These are phyloP conservation scores for Entophlyctis helioformis DNA, from an alignment of 192 early-diverging fungal genomes.

Conservation along the genomic window DNA sequence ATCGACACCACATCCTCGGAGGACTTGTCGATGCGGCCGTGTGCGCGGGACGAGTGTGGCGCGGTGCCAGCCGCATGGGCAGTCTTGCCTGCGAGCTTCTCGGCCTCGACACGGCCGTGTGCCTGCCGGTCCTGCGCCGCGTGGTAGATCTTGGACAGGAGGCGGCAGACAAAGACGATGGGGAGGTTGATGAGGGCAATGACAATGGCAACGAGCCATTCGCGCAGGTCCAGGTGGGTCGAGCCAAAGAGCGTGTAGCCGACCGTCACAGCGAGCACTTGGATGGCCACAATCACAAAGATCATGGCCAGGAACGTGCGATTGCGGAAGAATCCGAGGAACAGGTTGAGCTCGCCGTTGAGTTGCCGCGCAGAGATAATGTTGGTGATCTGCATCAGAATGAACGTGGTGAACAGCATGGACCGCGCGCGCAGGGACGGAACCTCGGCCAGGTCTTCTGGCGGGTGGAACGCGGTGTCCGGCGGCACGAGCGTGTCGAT, in stretches of 20 bases:
- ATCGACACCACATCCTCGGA: too few species aligned
- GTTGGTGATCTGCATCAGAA: conserved; percentile 41
- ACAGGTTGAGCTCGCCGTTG: conserved; percentile 43
- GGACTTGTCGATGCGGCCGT: too few species aligned
- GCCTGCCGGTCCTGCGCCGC: conserved; percentile 1
- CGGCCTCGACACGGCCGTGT: too few species aligned
- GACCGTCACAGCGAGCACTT: conserved; percentile 29
- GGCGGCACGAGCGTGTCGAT: conserved; percentile 15
- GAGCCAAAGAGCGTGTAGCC: conserved; percentile 23
- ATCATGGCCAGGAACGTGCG: conserved; percentile 32
- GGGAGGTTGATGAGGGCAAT: conserved; percentile 24
- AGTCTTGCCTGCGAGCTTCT: too few species aligned
- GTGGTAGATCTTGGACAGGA: conserved; percentile 12
- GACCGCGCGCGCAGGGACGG: conserved; percentile 20
- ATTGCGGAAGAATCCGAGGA: conserved; percentile 32
- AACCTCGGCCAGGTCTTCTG: conserved; percentile 3
- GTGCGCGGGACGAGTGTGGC: too few species aligned
- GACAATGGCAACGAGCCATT: conserved; percentile 34
- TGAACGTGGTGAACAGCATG: conserved; percentile 41
- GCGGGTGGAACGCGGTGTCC: conserved; percentile 1
- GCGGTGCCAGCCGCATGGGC: too few species aligned
- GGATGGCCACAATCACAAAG: conserved; percentile 26
- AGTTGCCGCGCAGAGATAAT: conserved; percentile 37
- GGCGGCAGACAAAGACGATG: conserved; percentile 23
- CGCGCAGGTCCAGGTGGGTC: conserved; percentile 11